A percentile compares a stretch with the other conserved stretches of the same genome.
Evolutionary conservation across 2,329 filamentous ascomycete genomes (phyloP).

Genomic region (Colletotrichum falcatum): DNA sequence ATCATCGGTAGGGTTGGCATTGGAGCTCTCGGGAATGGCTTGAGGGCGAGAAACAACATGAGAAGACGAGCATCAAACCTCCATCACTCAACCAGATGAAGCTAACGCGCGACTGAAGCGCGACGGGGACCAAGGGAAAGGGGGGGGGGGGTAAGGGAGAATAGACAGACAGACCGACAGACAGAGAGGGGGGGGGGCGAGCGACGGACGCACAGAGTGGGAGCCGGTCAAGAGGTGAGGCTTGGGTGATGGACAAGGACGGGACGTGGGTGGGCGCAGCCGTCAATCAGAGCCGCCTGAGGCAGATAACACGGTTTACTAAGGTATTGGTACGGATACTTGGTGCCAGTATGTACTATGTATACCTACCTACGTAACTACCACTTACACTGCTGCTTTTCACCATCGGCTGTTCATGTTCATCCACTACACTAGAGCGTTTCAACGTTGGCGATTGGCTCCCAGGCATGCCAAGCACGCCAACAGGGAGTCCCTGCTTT

Average conservation of each 20-base stretch:
- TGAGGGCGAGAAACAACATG: neutral
- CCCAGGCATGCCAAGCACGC: slow-evolving; percentile 21
- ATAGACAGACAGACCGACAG: neutral
- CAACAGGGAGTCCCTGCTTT: slow-evolving; percentile 25
- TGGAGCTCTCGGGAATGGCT: neutral
- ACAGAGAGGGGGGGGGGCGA: neutral
- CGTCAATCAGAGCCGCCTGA: neutral
- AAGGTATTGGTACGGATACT: no score
- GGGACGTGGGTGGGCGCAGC: slow-evolving; percentile 2
- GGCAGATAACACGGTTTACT: slow-evolving; percentile 29
- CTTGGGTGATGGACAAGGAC: slow-evolving; percentile 10
- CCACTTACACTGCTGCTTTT: no score
- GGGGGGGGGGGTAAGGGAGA: neutral
- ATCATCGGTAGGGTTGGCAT: neutral
- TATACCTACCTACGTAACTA: no score
- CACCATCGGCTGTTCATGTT: slow-evolving; percentile 14
- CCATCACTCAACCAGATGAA: neutral
- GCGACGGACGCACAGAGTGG: neutral
- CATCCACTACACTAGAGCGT: slow-evolving; percentile 32
- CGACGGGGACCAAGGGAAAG: neutral
- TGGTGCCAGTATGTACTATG: no score
- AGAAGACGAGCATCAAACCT: no score
- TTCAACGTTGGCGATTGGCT: slow-evolving; percentile 34
- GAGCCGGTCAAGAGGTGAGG: neutral
- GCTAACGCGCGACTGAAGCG: neutral